Conservation (phyloP, 306 rosid species). For the Begonia loranthoides region DNA sequence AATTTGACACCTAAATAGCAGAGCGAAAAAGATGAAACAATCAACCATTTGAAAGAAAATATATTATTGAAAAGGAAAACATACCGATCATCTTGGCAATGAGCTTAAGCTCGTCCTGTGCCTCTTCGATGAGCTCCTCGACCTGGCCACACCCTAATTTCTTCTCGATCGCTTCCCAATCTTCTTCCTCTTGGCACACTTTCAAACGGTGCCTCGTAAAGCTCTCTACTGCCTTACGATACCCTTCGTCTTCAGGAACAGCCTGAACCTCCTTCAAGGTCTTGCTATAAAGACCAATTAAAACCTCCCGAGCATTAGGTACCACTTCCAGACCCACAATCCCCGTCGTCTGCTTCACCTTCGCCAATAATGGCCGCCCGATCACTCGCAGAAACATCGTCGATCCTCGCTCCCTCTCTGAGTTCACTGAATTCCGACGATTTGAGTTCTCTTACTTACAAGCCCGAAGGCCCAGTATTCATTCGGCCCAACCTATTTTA, state of each 20-base stretch:
- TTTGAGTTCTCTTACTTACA: not conserved
- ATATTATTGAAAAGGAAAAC: not conserved
- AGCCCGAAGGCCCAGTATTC: not conserved
- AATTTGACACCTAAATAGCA: too few species aligned
- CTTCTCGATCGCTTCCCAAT: constrained; percentile 73
- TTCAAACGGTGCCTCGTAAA: constrained; percentile 61
- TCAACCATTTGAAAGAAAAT: not conserved
- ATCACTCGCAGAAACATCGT: constrained; percentile 69
- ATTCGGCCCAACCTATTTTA: not conserved
- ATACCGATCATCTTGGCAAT: constrained; percentile 62
- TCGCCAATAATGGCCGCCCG: constrained; percentile 80
- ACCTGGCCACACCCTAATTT: constrained; percentile 79
- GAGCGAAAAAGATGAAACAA: not conserved
- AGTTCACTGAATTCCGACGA: not conserved
- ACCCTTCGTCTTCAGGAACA: constrained; percentile 82
- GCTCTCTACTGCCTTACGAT: constrained; percentile 86
- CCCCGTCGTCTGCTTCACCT: constrained; percentile 79
- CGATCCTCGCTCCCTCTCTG: not conserved
- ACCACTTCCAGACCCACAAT: constrained; percentile 78
- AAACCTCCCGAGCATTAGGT: constrained; percentile 71
- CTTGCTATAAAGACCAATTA: constrained; percentile 55
- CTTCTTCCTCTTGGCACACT: constrained; percentile 65
- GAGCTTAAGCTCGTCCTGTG: constrained; percentile 75
- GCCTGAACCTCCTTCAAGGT: constrained; percentile 78
- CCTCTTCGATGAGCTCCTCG: constrained; percentile 95